A percentile compares a stretch with the other conserved stretches of the same genome.
phyloP scores from a whole-genome alignment of 1,284 basidiomycete species.

The Exsudoporus floridanus region DNA sequence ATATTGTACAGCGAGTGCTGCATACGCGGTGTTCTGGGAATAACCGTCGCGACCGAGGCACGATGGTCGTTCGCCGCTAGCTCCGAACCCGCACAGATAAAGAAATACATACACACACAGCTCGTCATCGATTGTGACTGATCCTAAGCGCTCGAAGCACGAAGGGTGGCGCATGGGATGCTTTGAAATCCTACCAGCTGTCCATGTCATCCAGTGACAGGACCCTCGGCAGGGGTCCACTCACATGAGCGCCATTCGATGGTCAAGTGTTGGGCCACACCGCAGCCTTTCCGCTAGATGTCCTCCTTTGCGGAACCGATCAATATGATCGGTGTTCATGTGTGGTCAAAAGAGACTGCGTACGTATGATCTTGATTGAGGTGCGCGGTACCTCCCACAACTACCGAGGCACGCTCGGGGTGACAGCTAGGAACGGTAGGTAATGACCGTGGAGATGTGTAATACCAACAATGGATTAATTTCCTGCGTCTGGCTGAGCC shows the following conservation, averaged over 20 bases:
- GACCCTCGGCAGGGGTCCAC: constrained; percentile 3
- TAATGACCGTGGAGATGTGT: background rate
- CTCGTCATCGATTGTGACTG: background rate
- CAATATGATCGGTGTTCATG: constrained; percentile 8
- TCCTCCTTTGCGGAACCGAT: constrained; percentile 12
- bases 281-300: background rate
- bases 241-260: background rate
- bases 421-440: constrained; percentile 10
- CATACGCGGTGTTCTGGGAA: background rate
- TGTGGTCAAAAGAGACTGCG: background rate
- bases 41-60: background rate
- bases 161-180: background rate
- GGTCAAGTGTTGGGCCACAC: background rate
- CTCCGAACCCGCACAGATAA: background rate
- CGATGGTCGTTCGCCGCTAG: background rate
- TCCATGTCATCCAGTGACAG: constrained; percentile 9
- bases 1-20: background rate
- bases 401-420: background rate
- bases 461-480: constrained; percentile 6
- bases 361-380: background rate
- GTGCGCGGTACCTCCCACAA: constrained; percentile 1
- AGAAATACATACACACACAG: background rate
- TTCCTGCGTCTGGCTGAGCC: background rate
- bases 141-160: background rate
- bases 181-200: constrained; percentile 4